Base-by-base conservation (phyloP, 805 yeast genomes). In the Candida golubevii region DNA sequence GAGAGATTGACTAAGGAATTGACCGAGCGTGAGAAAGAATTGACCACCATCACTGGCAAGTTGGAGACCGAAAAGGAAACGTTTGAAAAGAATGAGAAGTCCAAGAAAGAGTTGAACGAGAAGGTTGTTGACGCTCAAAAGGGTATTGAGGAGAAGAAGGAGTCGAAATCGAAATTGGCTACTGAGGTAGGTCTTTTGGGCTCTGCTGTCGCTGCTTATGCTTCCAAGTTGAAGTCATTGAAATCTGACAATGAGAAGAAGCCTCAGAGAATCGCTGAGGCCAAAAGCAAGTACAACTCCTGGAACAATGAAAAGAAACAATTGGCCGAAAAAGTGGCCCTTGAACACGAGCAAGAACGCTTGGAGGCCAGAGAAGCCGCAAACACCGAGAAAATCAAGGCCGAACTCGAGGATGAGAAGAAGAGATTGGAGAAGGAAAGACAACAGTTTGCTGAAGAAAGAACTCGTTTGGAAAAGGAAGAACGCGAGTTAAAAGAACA, bases 251-350 rank as follows among this genome's bases (percentile, higher is more conserved):
- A 69, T 52, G 68, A 64, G 32, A 55, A 49, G 26, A 63, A 77
- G 44, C 52, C 55, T 3, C 40, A 47, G 1, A 66, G 75, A 51
- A 66, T 74, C 44, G 53, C 50, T 15, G 68, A 63, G 8, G 81
- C 82, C 14, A 62, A 69, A 50, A 57, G 69, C 36, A 61, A 74
- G 37, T 62, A 57, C 41, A 44, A 52, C 26, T 59, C 59, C 15
- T 78, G 82, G 82, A 67, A 70, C 48, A 54, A 54, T 6, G 80
- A 78, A 48, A 66, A 67, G 59, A 64, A 67, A 37, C 66, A 59
- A n/a, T 58, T 75, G 37, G 61, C 52, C 53, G 72, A 51, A 55
- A 62, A 56, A 62, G 73, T 44, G 9, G 55, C 51, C n/a, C 35
- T 37, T 18, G 58, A 54, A 31, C 52, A 50, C 40, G 56, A 54